phyloP scores from a whole-genome alignment of 331 rosid species.

The Rosa hybrid region DNA sequence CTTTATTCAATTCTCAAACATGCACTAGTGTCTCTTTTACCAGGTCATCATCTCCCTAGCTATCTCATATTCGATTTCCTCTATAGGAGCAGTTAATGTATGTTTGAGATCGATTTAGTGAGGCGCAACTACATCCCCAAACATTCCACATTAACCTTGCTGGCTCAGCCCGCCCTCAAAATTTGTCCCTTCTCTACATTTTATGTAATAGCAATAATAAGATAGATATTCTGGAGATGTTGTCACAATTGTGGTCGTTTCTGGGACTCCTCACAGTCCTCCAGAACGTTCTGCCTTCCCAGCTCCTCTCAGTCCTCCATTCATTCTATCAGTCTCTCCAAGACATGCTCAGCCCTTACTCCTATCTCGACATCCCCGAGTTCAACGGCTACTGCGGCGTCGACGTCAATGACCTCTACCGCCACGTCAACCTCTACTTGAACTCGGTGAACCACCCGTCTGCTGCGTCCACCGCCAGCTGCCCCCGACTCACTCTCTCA shows the following conservation, averaged over 20 bases:
- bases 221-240: constrained; percentile 43
- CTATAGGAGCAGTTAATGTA: no score
- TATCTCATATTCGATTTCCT: no score
- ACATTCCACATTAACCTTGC: no score
- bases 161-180: no score
- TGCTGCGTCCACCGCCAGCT: constrained; percentile 32
- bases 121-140: no score
- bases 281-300: constrained; percentile 79
- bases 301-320: constrained; percentile 73
- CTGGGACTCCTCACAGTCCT: constrained; percentile 78
- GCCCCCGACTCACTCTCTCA: constrained; percentile 61
- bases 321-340: constrained; percentile 75
- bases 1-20: no score
- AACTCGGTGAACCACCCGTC: constrained; percentile 44
- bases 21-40: no score
- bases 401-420: constrained; percentile 83
- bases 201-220: no score
- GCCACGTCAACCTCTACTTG: constrained; percentile 77
- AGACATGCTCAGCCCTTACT: constrained; percentile 69
- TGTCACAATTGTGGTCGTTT: constrained; percentile 87
- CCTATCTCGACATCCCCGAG: constrained; percentile 80
- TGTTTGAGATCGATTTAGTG: no score
- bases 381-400: constrained; percentile 91
- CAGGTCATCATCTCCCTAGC: no score
- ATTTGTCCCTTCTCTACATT: no score